Base-by-base conservation (phyloP, 2,329 filamentous ascomycete genomes). In the Thermomyces lanuginosus region DNA sequence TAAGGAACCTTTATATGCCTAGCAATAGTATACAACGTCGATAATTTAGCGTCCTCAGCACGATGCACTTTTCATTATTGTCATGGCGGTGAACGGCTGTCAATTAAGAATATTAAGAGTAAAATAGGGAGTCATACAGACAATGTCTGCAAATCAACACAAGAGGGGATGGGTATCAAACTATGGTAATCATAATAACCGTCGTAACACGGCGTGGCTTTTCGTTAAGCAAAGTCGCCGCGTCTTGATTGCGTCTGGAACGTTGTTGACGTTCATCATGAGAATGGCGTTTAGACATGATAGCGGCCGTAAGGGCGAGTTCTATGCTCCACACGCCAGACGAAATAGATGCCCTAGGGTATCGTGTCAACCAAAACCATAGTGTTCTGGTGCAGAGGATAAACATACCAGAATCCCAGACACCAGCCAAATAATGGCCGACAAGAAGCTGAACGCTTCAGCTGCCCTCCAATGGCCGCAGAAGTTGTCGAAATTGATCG, bases 401-500 rank as follows among this genome's bases (percentile, higher is more conserved):
- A 18, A 12, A 28, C 27, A 21, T 43, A 58, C 53, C 63, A 79
- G 43, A 11, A 76, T 42, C 9, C 63, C 64, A 24, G 71, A 76
- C 8, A 60, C 66, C 21, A 82, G 63, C 76, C 76, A 83, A 43
- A 72, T 60, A 37, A 78, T 62, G 29, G 74, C 74, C 2, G 72
- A 74, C 29, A 82, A 51, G 54, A 83, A 83, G 25, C 63, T 57
- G 43, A 83, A 82, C 4, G 76, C 76, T 39, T 79, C 66, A 34
- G 69, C 61, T 21, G 78, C 69, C 54, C 76, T 80, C 66, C 69
- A 78, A 40, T 70, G 66, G 31, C 67, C 62, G 50, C 78, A 86
- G n/a, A 49, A 46, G 23, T 63, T 53, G 36, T 59, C 55, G 24
- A 46, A 32, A 10, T 44, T 46, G 32, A 79, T 57, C 27, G 62